Evolutionary conservation across 176 grass and related monocot genomes (phyloP).

Genomic region (Olyra latifolia): DNA sequence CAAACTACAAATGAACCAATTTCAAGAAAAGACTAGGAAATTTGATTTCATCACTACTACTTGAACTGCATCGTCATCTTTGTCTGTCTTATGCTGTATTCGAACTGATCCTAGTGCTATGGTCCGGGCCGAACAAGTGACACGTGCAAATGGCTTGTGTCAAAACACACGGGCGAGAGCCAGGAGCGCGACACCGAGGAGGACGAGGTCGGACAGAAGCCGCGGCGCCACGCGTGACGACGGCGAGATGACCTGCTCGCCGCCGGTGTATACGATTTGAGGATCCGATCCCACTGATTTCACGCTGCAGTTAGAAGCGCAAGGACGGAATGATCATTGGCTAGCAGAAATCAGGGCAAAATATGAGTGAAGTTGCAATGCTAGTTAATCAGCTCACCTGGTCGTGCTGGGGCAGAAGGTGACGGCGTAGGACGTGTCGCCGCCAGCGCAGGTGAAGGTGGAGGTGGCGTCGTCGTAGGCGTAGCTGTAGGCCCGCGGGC

Average conservation of each 20-base stretch:
- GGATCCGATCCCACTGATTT: constrained; percentile 39
- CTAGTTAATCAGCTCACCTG: constrained; percentile 28
- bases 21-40: too few relatives aligned
- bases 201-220: background rate
- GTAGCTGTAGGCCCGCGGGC: constrained; percentile 66
- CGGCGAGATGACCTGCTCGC: background rate
- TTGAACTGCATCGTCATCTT: too few relatives aligned
- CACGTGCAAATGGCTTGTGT: too few relatives aligned
- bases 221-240: background rate
- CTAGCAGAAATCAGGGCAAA: background rate
- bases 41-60: too few relatives aligned
- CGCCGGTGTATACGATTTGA: constrained; percentile 25
- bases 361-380: background rate
- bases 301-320: constrained; percentile 26
- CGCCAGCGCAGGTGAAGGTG: constrained; percentile 56
- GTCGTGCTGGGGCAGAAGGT: constrained; percentile 63
- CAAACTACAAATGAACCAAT: too few relatives aligned
- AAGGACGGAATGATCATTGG: background rate
- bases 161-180: background rate
- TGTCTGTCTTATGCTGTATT: too few relatives aligned
- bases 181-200: background rate
- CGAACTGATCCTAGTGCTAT: too few relatives aligned
- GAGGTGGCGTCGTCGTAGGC: constrained; percentile 64
- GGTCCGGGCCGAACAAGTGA: too few relatives aligned
- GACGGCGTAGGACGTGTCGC: constrained; percentile 52